phyloP scores from a whole-genome alignment of 139 green algal species.

The Desmodesmus armatus region DNA sequence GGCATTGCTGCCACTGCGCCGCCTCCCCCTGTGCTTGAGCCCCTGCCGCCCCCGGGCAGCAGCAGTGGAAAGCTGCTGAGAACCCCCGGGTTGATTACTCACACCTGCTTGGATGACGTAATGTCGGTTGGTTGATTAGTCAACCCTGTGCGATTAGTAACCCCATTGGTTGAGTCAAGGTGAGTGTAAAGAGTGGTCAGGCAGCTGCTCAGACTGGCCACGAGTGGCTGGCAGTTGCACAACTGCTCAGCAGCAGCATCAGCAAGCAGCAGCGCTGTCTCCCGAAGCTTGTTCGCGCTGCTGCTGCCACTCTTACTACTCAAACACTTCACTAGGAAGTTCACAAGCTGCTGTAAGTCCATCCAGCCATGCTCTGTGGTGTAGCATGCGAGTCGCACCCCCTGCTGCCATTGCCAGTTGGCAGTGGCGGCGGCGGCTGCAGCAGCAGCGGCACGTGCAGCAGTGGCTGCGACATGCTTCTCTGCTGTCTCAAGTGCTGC shows the following conservation, averaged over 20 bases:
- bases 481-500: neutral
- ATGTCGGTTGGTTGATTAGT: too few species aligned
- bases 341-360: neutral
- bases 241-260: neutral
- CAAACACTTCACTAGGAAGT: constrained; percentile 7
- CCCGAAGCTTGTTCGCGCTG: neutral
- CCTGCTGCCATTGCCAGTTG: neutral
- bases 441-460: neutral
- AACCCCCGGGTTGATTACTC: too few species aligned
- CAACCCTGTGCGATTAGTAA: too few species aligned
- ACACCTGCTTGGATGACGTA: too few species aligned
- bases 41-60: neutral
- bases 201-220: too few species aligned
- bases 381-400: constrained; percentile 9
- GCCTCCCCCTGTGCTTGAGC: neutral
- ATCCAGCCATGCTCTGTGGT: neutral
- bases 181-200: too few species aligned
- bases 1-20: neutral
- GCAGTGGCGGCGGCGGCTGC: neutral
- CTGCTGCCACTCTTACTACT: neutral
- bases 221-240: too few species aligned
- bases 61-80: too few species aligned
- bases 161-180: too few species aligned
- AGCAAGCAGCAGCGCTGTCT: neutral
- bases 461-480: neutral